Evolutionary conservation across 2,329 filamentous ascomycete genomes (phyloP), one percentile per base, ranked within the genome.

Genomic region (Epichloe gansuensis): DNA sequence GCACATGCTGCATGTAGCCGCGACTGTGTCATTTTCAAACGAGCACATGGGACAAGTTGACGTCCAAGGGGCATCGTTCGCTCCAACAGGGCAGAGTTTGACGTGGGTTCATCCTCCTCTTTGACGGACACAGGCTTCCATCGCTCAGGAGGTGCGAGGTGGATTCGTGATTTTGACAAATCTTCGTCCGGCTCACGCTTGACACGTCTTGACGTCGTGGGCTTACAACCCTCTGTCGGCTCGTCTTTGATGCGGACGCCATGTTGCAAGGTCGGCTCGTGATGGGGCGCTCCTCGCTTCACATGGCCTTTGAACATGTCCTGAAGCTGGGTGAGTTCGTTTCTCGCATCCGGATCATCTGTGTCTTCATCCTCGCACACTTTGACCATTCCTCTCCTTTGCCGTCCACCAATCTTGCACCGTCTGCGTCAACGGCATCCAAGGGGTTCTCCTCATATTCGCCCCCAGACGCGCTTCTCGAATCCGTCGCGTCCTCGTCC

Each of bases 311-410:
- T 28, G 25, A 70, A 63, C 49, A 69, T 61, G 17, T 71, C 72
- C 50, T 76, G 75, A 50, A 93, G 70, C 65, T 94, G 88, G 13
- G 75, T 72, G 59, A 88, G 70, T 66, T 94, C 69, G 17, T 62
- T 62, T 25, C 51, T 61, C 4, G 65, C 69, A 6, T 58, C 63
- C 3, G 60, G 56, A 46, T 85, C 81, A 39, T 78, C 74, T 3
- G 61, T 61, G 39, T 72, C 52, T 73, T 88, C 85, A 45, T 86
- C 84, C 56, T 83, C 84, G 62, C 88, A 93, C 1, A 93, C 81
- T 59, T 80, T 86, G 55, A 91, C 71, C 74, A 94, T 75, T 12
- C 78, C 76, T 21, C 77, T 74, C 0, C 88, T 51, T 85, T 78
- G 8, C 72, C 71, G 61, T 91, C 87, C 23, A 84, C 67, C 46